These are phyloP conservation scores for Santalum album DNA, from an alignment of 164 flowering plant species.

Conservation along the genomic window DNA sequence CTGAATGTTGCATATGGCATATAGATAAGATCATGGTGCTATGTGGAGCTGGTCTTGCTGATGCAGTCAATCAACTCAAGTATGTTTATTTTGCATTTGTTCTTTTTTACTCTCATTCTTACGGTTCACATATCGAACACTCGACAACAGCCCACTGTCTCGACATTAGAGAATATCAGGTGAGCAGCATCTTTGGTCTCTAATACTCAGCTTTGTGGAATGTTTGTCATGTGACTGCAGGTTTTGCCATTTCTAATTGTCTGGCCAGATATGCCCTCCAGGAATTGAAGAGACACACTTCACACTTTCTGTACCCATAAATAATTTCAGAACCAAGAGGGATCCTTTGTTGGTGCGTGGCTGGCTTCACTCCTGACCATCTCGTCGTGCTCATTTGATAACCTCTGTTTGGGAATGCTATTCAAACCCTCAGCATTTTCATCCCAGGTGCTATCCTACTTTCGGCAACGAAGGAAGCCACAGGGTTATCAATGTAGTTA, in stretches of 20 bases:
- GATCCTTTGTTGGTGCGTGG: slow-evolving; percentile 74
- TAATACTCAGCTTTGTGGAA: not conserved
- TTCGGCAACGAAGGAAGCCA: slow-evolving; percentile 82
- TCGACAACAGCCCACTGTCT: too few relatives aligned
- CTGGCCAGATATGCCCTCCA: slow-evolving; percentile 90
- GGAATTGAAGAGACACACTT: slow-evolving; percentile 94
- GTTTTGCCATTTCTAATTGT: slow-evolving; percentile 92
- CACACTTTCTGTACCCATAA: slow-evolving; percentile 90
- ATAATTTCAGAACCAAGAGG: slow-evolving; percentile 70
- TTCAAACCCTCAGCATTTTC: slow-evolving; percentile 56
- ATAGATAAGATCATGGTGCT: slow-evolving; percentile 77
- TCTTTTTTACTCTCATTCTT: not conserved
- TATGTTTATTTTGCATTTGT: slow-evolving; percentile 20
- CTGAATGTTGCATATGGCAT: slow-evolving; percentile 43
- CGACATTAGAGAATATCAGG: too few relatives aligned
- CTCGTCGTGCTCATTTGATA: slow-evolving; percentile 74
- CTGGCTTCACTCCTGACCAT: slow-evolving; percentile 69
- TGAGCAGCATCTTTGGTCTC: too few relatives aligned
- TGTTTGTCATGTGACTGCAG: slow-evolving; percentile 50
- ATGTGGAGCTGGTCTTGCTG: slow-evolving; percentile 74
- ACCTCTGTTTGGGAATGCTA: slow-evolving; percentile 43
- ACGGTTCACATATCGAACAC: not conserved
- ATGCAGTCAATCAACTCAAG: slow-evolving; percentile 88
- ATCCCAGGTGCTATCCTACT: slow-evolving; percentile 62
- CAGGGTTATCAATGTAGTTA: slow-evolving; percentile 53